Conservation (phyloP, 352 stramenopile genomes). For the Globisporangium paddicum region DNA sequence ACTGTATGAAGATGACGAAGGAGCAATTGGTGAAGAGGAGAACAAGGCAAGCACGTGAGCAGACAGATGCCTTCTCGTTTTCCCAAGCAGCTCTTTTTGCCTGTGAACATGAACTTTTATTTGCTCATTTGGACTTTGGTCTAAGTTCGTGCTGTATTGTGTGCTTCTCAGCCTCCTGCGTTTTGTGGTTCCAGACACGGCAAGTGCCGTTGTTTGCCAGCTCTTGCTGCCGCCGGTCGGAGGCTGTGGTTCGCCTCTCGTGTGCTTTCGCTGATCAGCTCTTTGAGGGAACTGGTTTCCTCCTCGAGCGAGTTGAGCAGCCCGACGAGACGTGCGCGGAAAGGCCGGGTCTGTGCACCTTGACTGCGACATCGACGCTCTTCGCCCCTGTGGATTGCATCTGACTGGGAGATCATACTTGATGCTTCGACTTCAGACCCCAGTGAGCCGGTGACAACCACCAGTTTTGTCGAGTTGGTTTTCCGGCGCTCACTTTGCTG, state of each 20-base stretch:
- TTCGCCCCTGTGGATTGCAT: not conserved
- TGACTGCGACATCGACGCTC: slow-evolving; percentile 15
- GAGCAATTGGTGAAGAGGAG: not conserved
- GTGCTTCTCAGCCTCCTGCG: not conserved
- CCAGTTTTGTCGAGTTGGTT: not conserved
- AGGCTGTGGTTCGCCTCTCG: not conserved
- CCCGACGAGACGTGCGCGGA: slow-evolving; percentile 54
- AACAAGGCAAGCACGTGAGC: not conserved
- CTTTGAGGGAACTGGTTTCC: slow-evolving; percentile 49
- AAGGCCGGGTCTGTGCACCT: slow-evolving; percentile 23
- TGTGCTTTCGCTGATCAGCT: slow-evolving; percentile 12
- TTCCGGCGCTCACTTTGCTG: slow-evolving; percentile 4
- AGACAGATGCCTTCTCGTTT: not conserved
- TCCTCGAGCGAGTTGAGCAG: slow-evolving; percentile 67
- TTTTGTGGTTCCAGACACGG: slow-evolving; percentile 7
- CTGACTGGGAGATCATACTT: not conserved
- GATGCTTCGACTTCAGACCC: not conserved
- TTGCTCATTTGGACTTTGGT: slow-evolving; percentile 1
- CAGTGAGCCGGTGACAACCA: not conserved
- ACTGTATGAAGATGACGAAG: not conserved
- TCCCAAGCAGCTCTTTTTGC: not conserved
- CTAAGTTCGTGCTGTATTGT: too few relatives aligned
- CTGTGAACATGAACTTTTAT: slow-evolving; percentile 6
- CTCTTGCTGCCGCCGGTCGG: not conserved
- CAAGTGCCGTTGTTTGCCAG: not conserved